phyloP scores from a whole-genome alignment of 2,329 filamentous ascomycete genomes.

The Botrytis deweyae region DNA sequence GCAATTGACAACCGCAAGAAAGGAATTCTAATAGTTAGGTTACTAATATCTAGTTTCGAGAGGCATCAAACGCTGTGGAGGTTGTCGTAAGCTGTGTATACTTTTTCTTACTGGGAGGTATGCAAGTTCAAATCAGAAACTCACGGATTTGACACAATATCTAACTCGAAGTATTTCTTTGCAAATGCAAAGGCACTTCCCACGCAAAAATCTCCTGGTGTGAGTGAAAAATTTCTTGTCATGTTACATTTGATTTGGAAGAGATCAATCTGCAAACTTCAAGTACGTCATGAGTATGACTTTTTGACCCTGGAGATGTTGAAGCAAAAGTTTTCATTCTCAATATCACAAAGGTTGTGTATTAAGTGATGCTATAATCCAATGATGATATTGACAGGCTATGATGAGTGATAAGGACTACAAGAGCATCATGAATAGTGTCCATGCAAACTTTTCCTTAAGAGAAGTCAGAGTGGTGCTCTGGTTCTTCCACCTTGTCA shows the following conservation, averaged over 20 bases:
- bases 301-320: no score
- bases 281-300: no score
- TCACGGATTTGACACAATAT: background rate
- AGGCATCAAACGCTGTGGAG: background rate
- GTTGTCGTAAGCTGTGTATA: background rate
- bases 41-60: background rate
- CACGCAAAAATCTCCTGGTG: fast-evolving
- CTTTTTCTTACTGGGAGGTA: background rate
- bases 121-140: background rate
- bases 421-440: background rate
- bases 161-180: background rate
- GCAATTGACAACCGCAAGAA: background rate
- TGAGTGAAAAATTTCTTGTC: background rate
- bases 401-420: background rate
- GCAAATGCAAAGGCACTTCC: no score
- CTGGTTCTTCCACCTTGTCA: background rate
- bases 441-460: background rate
- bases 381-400: no score
- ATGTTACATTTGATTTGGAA: background rate
- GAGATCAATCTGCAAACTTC: background rate
- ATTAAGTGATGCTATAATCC: background rate
- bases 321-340: background rate
- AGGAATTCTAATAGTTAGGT: background rate
- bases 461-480: background rate
- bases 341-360: background rate